Percentiles rank a stretch among this genome's conserved stretches.
phyloP scores from a whole-genome alignment of 768 basidiomycete genomes.

The Leccinum aurantiacum region DNA sequence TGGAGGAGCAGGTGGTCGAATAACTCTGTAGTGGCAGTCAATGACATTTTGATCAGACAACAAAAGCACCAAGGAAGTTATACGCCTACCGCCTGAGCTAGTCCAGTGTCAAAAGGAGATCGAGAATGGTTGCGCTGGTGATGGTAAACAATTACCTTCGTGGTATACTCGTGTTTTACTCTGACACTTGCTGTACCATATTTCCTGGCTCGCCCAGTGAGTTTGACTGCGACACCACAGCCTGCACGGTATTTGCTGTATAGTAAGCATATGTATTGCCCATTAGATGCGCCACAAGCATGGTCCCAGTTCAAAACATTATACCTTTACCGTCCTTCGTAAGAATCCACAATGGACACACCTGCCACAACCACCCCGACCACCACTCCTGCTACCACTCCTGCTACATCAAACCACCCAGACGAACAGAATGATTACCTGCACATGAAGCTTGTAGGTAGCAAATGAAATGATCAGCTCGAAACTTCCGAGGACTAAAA shows the following conservation, averaged over 20 bases:
- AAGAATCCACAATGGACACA: neutral
- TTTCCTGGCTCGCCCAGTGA: neutral
- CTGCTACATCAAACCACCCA: neutral
- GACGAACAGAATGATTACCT: too few species aligned
- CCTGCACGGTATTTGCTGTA: neutral
- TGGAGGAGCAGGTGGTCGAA: too few species aligned
- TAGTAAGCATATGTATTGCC: neutral
- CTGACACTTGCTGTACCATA: constrained; percentile 1
- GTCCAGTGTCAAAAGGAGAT: neutral
- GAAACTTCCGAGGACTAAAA: neutral
- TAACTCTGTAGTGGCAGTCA: too few species aligned
- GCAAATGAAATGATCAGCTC: too few species aligned
- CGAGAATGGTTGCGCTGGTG: neutral
- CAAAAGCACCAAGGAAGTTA: neutral
- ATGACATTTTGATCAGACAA: constrained; percentile 39
- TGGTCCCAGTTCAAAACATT: neutral
- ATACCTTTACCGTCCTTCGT: neutral
- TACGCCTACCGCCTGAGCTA: neutral
- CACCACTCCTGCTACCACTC: neutral
- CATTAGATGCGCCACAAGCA: neutral
- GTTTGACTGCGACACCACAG: neutral
- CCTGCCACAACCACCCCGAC: neutral
- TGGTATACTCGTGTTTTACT: neutral
- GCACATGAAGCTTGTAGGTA: neutral
- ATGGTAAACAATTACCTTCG: neutral